Conservation (phyloP, 768 basidiomycete species). For the Kwoniella bestiolae region DNA sequence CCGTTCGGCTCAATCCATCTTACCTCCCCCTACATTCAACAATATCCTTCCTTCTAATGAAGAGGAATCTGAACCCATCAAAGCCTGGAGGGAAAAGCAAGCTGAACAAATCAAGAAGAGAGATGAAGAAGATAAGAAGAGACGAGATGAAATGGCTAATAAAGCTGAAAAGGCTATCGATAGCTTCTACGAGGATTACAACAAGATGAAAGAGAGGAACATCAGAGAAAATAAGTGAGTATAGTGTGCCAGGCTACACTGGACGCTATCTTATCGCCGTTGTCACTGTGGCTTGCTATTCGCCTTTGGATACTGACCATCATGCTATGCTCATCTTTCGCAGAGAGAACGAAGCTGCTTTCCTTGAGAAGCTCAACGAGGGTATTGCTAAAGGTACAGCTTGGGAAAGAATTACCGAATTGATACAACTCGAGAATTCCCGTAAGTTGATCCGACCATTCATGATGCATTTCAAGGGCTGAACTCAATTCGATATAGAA, state of each 20-base stretch:
- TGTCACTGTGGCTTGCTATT: neutral
- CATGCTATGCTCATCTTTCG: neutral
- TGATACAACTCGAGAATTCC: conserved; percentile 88
- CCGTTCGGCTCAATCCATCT: conserved; percentile 41
- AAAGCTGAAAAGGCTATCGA: conserved; percentile 51
- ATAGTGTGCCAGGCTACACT: too few relatives aligned
- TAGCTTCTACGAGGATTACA: conserved; percentile 61
- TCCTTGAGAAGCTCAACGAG: conserved; percentile 71
- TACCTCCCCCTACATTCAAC: conserved; percentile 51
- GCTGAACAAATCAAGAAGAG: conserved; percentile 78
- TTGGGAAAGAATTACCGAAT: conserved; percentile 89
- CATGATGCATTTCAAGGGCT: neutral
- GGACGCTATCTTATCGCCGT: too few relatives aligned
- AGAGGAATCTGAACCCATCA: conserved; percentile 59
- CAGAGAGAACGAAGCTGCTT: conserved; percentile 86
- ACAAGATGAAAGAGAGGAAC: conserved; percentile 82
- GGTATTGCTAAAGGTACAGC: conserved; percentile 87
- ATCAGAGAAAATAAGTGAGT: conserved; percentile 95
- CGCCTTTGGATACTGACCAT: neutral
- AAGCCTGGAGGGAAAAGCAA: conserved; percentile 86
- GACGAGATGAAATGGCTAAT: conserved; percentile 30
- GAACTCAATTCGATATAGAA: too few relatives aligned
- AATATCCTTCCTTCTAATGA: conserved; percentile 46
- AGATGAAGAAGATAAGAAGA: conserved; percentile 65
- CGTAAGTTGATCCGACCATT: conserved; percentile 55